A percentile compares a stretch with the other conserved stretches of the same genome.
These are phyloP conservation scores for Sarocladiaceae sp. DNA, from an alignment of 2,329 filamentous ascomycete genomes.

Conservation along the genomic window DNA sequence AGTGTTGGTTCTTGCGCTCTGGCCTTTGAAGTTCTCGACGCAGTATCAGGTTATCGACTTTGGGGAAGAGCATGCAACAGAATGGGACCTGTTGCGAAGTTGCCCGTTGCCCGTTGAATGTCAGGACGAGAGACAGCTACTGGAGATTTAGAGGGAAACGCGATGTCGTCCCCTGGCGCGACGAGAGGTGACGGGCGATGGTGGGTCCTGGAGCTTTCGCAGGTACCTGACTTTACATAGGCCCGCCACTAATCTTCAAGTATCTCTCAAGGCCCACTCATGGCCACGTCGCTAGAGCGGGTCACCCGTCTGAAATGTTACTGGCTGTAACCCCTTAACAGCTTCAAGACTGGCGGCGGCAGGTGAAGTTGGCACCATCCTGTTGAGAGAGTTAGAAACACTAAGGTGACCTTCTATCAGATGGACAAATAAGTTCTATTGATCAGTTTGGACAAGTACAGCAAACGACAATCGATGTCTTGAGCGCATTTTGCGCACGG, in stretches of 20 bases:
- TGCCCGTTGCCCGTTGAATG: conserved; percentile 2
- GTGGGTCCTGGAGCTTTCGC: neutral
- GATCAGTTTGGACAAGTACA: no score
- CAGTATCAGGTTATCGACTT: no score
- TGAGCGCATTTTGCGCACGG: no score
- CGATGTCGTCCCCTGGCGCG: conserved; percentile 9
- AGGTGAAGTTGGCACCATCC: no score
- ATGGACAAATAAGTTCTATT: no score
- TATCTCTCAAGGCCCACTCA: neutral
- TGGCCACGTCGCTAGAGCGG: conserved; percentile 2
- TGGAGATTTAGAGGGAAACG: conserved; percentile 9
- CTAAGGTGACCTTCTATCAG: no score
- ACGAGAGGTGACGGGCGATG: neutral
- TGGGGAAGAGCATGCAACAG: neutral
- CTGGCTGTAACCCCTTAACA: neutral
- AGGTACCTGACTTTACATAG: neutral
- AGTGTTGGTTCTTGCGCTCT: no score
- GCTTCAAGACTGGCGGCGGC: no score
- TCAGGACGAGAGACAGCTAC: neutral
- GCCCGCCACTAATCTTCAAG: neutral
- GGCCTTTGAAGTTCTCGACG: no score
- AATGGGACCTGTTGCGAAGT: neutral
- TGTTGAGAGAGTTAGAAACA: no score
- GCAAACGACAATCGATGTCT: no score
- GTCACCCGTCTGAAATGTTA: neutral